These are phyloP conservation scores for Nigrospora oryzae DNA, from an alignment of 2,329 filamentous ascomycete genomes.

Conservation along the genomic window DNA sequence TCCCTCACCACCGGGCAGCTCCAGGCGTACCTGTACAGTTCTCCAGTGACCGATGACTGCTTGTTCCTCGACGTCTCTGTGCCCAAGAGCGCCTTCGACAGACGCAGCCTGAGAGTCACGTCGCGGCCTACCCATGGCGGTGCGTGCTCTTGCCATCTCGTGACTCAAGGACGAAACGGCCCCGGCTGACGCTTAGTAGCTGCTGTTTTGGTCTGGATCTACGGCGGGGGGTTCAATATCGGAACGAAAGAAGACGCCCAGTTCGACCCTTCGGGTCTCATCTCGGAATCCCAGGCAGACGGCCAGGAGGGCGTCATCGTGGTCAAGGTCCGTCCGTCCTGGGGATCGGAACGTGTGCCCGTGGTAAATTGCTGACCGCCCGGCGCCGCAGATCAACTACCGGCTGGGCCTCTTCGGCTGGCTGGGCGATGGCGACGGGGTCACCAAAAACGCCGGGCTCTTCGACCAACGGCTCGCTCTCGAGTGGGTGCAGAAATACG, in stretches of 20 bases:
- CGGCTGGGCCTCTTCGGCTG: conserved; percentile 35
- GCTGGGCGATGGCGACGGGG: conserved; percentile 35
- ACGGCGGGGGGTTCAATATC: conserved; percentile 33
- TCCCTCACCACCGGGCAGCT: no score
- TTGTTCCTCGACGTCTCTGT: conserved; percentile 41
- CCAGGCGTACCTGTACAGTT: no score
- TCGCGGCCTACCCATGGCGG: no score
- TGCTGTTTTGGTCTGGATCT: conserved; percentile 37
- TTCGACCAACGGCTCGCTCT: conserved; percentile 42
- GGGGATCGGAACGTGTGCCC: no score
- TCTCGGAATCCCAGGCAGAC: not conserved
- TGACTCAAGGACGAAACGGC: not conserved
- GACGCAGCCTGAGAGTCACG: conserved; percentile 8
- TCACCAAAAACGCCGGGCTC: conserved; percentile 34
- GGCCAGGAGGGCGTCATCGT: not conserved
- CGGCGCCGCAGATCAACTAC: conserved; percentile 24
- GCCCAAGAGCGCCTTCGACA: conserved; percentile 29
- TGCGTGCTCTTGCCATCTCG: no score
- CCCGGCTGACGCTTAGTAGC: conserved; percentile 16
- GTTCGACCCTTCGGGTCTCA: not conserved
- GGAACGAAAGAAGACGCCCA: conserved; percentile 27
- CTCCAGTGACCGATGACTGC: conserved; percentile 29
- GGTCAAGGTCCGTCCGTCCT: not conserved
- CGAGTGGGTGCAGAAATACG: conserved; percentile 43
- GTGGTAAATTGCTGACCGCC: no score